These are phyloP conservation scores for Aspergillus eucalypticola DNA, from an alignment of 2,329 filamentous ascomycete species.

Conservation along the genomic window DNA sequence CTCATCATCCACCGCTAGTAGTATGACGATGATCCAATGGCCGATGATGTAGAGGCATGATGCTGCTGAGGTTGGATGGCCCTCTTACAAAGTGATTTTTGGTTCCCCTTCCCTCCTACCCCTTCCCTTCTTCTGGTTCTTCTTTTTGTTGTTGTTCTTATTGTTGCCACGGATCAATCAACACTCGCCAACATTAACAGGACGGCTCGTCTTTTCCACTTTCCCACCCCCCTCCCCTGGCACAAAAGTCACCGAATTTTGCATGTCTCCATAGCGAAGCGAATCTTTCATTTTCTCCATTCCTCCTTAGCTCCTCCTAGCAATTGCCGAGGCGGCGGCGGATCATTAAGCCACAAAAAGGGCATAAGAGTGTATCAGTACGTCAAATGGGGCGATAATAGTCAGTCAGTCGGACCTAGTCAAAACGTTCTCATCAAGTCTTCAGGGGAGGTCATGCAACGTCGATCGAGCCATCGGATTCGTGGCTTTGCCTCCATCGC, in stretches of 20 bases:
- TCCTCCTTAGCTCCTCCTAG: background rate
- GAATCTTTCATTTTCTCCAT: background rate
- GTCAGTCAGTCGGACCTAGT: conserved; percentile 4
- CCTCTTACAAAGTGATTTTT: background rate
- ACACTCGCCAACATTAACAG: background rate
- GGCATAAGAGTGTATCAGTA: background rate
- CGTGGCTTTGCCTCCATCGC: background rate
- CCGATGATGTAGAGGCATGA: conserved; percentile 6
- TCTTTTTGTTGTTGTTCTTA: background rate
- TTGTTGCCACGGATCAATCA: conserved; percentile 4
- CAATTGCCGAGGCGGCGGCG: conserved; percentile 15
- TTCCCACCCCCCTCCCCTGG: background rate
- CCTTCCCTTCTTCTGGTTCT: too few species aligned
- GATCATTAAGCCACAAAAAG: conserved; percentile 11
- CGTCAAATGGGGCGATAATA: conserved; percentile 2
- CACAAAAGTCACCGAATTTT: background rate
- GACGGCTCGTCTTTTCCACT: background rate
- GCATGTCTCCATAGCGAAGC: background rate
- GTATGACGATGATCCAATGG: conserved; percentile 12
- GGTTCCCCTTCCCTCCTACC: background rate
- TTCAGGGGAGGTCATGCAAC: conserved; percentile 34
- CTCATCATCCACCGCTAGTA: conserved; percentile 21
- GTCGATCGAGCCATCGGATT: conserved; percentile 32
- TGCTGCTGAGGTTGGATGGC: background rate
- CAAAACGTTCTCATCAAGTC: conserved; percentile 6